phyloP scores from a whole-genome alignment of 345 rosid genomes.

The Populus ilicifolia region DNA sequence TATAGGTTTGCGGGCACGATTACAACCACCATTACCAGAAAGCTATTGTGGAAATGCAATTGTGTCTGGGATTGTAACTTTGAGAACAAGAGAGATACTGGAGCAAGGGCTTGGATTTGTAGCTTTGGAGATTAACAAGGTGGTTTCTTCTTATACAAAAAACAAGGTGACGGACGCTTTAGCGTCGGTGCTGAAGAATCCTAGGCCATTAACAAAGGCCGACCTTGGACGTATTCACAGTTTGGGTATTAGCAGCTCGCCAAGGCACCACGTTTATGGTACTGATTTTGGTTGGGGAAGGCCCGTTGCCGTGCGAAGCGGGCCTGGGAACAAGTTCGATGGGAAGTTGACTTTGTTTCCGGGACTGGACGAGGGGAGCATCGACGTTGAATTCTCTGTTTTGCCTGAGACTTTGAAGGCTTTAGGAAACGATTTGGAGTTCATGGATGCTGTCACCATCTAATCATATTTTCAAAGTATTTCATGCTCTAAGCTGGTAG shows the following conservation, averaged over 20 bases:
- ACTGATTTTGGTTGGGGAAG: constrained; percentile 46
- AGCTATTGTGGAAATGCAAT: constrained; percentile 39
- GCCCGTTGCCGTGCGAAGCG: constrained; percentile 30
- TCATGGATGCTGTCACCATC: constrained; percentile 18
- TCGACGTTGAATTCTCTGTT: constrained; percentile 26
- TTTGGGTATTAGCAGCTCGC: constrained; percentile 23
- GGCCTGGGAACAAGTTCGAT: constrained; percentile 8
- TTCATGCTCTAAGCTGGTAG: too few relatives aligned
- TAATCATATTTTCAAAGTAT: constrained; percentile 15
- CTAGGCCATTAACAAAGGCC: neutral
- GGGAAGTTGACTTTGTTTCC: constrained; percentile 27
- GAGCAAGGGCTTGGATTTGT: constrained; percentile 16
- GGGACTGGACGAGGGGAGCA: constrained; percentile 26
- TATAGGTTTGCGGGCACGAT: constrained; percentile 22
- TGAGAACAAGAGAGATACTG: constrained; percentile 18
- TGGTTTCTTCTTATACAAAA: constrained; percentile 14
- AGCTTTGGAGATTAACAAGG: constrained; percentile 26
- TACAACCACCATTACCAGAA: constrained; percentile 25
- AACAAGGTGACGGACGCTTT: constrained; percentile 1
- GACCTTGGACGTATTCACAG: neutral
- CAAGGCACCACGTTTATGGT: constrained; percentile 38
- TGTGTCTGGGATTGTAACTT: neutral
- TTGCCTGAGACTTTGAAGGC: constrained; percentile 4
- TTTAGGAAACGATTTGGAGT: constrained; percentile 26
- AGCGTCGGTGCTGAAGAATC: constrained; percentile 19